Evolutionary conservation across 2,329 filamentous ascomycete species (phyloP).

Genomic region (Fusarium gaditjirri): DNA sequence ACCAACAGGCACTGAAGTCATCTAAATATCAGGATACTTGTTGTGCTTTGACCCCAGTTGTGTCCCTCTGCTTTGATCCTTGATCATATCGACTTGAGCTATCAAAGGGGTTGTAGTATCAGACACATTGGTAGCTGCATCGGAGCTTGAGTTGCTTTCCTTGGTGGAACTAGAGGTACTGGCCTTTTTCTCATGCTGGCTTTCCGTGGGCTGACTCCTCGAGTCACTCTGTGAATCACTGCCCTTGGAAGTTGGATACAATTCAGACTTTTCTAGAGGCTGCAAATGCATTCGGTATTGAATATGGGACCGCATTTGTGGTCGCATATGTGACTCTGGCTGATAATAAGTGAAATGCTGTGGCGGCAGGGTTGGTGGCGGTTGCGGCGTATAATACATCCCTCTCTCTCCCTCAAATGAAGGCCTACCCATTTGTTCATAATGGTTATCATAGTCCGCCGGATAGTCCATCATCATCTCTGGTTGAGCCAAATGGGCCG

Average conservation of each 20-base stretch:
- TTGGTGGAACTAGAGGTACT: not conserved
- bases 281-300: not conserved
- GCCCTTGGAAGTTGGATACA: not conserved
- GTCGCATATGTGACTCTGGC: not conserved
- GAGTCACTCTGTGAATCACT: not conserved
- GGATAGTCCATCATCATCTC: not conserved
- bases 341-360: constrained; percentile 4
- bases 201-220: not conserved
- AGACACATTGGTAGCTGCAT: not conserved
- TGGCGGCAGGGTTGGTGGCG: not conserved
- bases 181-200: not conserved
- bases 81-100: constrained; percentile 12
- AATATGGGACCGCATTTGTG: not conserved
- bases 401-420: not conserved
- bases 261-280: not conserved
- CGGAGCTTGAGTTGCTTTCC: constrained; percentile 1
- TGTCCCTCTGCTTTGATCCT: not conserved
- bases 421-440: not conserved
- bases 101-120: not conserved
- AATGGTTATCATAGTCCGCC: not conserved
- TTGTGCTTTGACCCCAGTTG: not conserved
- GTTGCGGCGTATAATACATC: not conserved
- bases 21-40: constrained; percentile 25
- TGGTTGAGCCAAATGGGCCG: not conserved
- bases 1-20: constrained; percentile 24